Evolutionary conservation across 2,329 filamentous ascomycete species (phyloP), one percentile per base, ranked within the genome.

Genomic region (Ophiostoma ulmi): DNA sequence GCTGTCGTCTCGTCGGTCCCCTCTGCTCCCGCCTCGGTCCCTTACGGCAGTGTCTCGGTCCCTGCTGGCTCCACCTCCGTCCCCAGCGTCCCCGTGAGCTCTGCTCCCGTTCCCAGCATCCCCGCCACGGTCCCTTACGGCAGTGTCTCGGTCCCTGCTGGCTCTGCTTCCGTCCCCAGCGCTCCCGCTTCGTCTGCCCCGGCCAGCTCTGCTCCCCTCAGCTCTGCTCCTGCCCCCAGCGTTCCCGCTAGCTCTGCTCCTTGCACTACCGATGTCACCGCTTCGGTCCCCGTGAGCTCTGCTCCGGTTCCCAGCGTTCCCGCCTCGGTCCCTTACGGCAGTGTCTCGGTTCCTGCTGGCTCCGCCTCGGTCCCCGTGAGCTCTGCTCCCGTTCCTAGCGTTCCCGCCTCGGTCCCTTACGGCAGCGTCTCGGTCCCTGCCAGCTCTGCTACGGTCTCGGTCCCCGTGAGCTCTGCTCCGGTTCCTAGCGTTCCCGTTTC

Each of bases 381-480:
- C 3, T 38, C 70, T 4, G n/a, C 26, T 13, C 20, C 61, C 10
- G n/a, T 22, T 4, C 39, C 63, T n/a, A 8, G 41, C 17, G 63
- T 35, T 11, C 20, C n/a, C 35, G 17, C 38, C 14, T 31, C 66
- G 8, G 17, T 70, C 26, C 26, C 26, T 3, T 31, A 31, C 26
- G 26, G 26, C 3, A 31, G 26, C 26, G 26, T 31, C 61, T 35
- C 72, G 61, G 75, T 76, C 38, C 75, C 76, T 41, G 73, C 38
- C 48, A n/a, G 36, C 63, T 67, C 75, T 35, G 74, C 67, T 4
- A 22, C 48, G 20, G 48, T 55, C 13, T 70, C 68, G 13, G 31
- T 48, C 8, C 39, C 63, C 20, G 10, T 14, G 14, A 14, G 41
- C 17, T 36, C 55, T 6, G 22, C 65, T 36, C 26, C 26, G 1